A percentile compares a stretch with the other conserved stretches of the same genome.
These are phyloP conservation scores for Pyrenophora seminiperda DNA, from an alignment of 2,329 filamentous ascomycete species.

Conservation along the genomic window DNA sequence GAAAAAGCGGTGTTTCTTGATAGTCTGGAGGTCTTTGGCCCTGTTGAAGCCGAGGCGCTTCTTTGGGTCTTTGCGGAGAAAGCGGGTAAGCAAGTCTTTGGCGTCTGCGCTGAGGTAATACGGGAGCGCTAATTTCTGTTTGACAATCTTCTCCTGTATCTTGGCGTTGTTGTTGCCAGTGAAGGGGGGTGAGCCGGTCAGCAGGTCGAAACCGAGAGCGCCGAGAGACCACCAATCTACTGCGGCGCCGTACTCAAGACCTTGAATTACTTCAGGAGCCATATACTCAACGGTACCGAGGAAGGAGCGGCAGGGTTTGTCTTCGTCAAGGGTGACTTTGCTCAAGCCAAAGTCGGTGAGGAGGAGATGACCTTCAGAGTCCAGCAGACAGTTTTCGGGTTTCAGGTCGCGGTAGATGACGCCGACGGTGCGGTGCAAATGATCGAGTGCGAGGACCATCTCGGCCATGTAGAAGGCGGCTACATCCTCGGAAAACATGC, in stretches of 20 bases:
- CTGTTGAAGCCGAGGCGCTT: conserved; percentile 89
- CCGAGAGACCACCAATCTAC: conserved; percentile 99
- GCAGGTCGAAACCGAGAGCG: conserved; percentile 86
- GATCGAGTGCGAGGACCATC: conserved; percentile 91
- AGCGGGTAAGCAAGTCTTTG: conserved; percentile 87
- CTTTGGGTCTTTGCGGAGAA: conserved; percentile 87
- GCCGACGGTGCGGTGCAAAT: conserved; percentile 88
- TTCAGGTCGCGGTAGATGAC: conserved; percentile 97
- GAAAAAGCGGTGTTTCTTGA: conserved; percentile 97
- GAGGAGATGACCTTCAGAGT: conserved; percentile 87
- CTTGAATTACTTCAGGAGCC: conserved; percentile 92
- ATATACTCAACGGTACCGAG: conserved; percentile 98
- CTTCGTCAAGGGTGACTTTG: conserved; percentile 83
- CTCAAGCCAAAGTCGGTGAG: conserved; percentile 96
- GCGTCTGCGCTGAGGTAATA: conserved; percentile 92
- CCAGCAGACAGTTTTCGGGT: conserved; percentile 94
- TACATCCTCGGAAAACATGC: conserved; percentile 90
- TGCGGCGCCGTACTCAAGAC: conserved; percentile 86
- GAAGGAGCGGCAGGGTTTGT: conserved; percentile 79
- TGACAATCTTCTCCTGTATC: conserved; percentile 93
- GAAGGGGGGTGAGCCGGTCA: conserved; percentile 92
- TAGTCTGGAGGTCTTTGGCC: conserved; percentile 80
- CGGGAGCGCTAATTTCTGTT: conserved; percentile 85
- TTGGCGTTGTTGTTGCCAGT: conserved; percentile 89
- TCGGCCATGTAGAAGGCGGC: conserved; percentile 99